These are phyloP conservation scores for Mimosa bimucronata DNA, from an alignment of 306 rosid genomes.

Conservation along the genomic window DNA sequence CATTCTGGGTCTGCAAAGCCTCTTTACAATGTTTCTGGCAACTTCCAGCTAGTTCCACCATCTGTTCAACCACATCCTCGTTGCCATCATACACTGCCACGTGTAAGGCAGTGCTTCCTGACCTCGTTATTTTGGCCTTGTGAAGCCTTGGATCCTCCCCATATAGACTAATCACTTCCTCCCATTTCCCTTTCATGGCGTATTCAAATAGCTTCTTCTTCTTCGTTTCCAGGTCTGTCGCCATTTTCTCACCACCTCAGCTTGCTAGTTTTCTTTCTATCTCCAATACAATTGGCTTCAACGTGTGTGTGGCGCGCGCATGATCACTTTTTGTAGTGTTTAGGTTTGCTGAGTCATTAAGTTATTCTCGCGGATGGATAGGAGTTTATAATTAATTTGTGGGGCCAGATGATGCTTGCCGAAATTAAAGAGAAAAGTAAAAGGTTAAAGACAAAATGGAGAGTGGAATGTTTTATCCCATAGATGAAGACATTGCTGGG, in stretches of 20 bases:
- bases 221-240: neutral
- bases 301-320: neutral
- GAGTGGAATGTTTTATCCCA: neutral
- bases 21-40: neutral
- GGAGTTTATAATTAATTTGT: neutral
- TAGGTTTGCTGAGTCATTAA: neutral
- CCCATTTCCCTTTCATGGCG: slow-evolving; percentile 49
- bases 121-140: slow-evolving; percentile 37
- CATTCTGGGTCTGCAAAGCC: slow-evolving; percentile 22
- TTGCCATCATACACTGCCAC: slow-evolving; percentile 51
- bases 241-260: neutral
- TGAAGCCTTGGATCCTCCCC: neutral
- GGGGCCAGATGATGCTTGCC: neutral
- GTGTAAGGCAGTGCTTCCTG: slow-evolving; percentile 60
- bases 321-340: neutral
- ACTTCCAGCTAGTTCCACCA: neutral
- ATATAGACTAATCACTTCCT: slow-evolving; percentile 29
- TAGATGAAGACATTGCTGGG: neutral
- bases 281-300: neutral
- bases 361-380: neutral
- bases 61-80: slow-evolving; percentile 27
- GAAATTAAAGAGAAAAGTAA: neutral
- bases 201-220: neutral
- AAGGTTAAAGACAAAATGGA: neutral
- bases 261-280: neutral